phyloP scores from a whole-genome alignment of 352 stramenopile genomes.

The Pythium brachiatum region DNA sequence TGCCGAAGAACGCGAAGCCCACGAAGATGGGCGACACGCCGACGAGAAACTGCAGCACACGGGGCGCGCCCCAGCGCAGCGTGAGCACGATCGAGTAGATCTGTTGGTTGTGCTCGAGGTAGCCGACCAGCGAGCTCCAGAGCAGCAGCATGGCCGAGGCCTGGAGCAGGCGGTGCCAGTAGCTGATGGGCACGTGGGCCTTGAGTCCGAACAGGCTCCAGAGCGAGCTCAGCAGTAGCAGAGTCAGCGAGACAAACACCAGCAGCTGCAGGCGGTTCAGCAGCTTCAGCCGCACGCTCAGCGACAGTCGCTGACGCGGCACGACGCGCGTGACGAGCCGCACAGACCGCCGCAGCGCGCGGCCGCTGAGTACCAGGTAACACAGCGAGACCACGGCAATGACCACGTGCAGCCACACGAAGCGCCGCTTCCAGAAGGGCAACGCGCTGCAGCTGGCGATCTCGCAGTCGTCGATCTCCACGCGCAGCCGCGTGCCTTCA shows the following conservation, averaged over 20 bases:
- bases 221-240: conserved; percentile 58
- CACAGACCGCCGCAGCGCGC: conserved; percentile 53
- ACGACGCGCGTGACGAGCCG: conserved; percentile 19
- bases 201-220: conserved; percentile 77
- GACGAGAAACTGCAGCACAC: conserved; percentile 84
- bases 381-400: conserved; percentile 41
- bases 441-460: conserved; percentile 42
- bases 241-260: conserved; percentile 42
- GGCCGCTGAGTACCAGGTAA: conserved; percentile 65
- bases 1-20: conserved; percentile 87
- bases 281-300: conserved; percentile 56
- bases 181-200: conserved; percentile 70
- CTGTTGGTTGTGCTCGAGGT: conserved; percentile 83
- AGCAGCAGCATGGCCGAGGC: conserved; percentile 69
- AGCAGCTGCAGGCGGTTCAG: conserved; percentile 74
- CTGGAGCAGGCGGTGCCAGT: conserved; percentile 72
- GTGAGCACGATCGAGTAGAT: conserved; percentile 92
- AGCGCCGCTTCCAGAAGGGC: conserved; percentile 61
- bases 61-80: conserved; percentile 72
- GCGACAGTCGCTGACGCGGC: conserved; percentile 31
- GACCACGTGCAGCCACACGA: conserved; percentile 77
- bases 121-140: conserved; percentile 83
- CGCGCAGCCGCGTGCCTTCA: conserved; percentile 46
- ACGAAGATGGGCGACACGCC: conserved; percentile 88
- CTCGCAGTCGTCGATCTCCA: conserved; percentile 57